Base-by-base conservation (phyloP, 192 early-diverging fungal species). In the Coemansia furcata region DNA sequence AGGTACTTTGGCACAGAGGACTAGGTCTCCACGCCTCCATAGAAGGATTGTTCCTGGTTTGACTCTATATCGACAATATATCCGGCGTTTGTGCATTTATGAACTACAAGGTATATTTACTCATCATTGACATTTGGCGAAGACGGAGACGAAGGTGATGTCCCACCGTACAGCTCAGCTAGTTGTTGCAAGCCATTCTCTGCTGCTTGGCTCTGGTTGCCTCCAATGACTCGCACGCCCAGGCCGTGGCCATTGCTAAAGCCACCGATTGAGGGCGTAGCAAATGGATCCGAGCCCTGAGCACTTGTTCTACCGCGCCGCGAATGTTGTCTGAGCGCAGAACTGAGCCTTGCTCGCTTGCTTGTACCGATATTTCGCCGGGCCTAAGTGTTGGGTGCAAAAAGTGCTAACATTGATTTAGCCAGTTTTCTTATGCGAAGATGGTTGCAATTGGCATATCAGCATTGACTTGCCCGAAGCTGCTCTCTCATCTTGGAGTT, bases 1-100 rank as follows among this genome's bases (percentile, higher is more conserved):
- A 86, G 92, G 71, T 95, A 94, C 79, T 91, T 94, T 84, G 90
- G 92, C 39, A 92, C 92, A 11, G 89, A 89, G 30, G 85, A 79
- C 23, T 80, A 73, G 67, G 26, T 19, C 17, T 15, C 35, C 35
- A 14, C 9, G 7, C 30, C 32, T 36, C 55, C 3, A 15, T 35
- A 36, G 33, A n/a, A 5, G 32, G 14, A 4, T 14, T 30, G 17
- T 47, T 26, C 23, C 23, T 26, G 7, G n/a, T 47, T 47, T 23
- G 19, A 32, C 32, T 39, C 2, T 60, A 26, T 60, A 8, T 35
- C 8, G 54, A 2, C 3, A 6, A 50, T 50, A 10, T 50, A 26
- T 6, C 21, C 46, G 10, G 29, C 30, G 30, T 33, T 32, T 55
- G 32, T 29, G 54, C 17, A 55, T 19, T 55, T 36, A 19, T 23